These are phyloP conservation scores for Myochromella boudieri DNA, from an alignment of 768 basidiomycete genomes.

Conservation along the genomic window DNA sequence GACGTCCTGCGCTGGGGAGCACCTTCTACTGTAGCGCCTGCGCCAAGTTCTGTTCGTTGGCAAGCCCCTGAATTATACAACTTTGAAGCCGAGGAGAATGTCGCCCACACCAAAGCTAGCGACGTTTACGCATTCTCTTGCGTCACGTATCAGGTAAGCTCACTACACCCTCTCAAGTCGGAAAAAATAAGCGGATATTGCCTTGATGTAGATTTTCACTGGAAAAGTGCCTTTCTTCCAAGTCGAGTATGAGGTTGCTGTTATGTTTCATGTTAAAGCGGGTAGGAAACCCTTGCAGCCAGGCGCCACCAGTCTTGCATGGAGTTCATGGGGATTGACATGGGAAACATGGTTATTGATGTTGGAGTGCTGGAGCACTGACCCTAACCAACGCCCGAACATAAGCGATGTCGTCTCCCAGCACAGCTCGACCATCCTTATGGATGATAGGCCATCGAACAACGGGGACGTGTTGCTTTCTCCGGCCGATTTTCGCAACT, in stretches of 20 bases:
- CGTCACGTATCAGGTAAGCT: conserved; percentile 18
- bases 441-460: no score
- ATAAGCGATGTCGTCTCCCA: not conserved
- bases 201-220: conserved; percentile 20
- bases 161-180: not conserved
- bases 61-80: conserved; percentile 21
- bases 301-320: not conserved
- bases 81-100: not conserved
- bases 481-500: no score
- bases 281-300: conserved; percentile 13
- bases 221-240: conserved; percentile 19
- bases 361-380: not conserved
- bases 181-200: no score
- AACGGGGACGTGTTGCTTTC: no score
- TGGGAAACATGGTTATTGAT: not conserved
- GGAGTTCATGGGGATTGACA: not conserved
- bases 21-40: conserved; percentile 1
- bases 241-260: conserved; percentile 6
- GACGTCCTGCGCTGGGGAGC: conserved; percentile 14
- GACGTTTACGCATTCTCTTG: conserved; percentile 19
- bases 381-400: not conserved
- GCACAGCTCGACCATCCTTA: no score
- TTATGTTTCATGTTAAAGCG: conserved; percentile 12
- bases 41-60: conserved; percentile 16
- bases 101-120: conserved; percentile 12